Evolutionary conservation across 768 basidiomycete species (phyloP), one percentile per base, ranked within the genome.

Genomic region (Russula ochroleuca): DNA sequence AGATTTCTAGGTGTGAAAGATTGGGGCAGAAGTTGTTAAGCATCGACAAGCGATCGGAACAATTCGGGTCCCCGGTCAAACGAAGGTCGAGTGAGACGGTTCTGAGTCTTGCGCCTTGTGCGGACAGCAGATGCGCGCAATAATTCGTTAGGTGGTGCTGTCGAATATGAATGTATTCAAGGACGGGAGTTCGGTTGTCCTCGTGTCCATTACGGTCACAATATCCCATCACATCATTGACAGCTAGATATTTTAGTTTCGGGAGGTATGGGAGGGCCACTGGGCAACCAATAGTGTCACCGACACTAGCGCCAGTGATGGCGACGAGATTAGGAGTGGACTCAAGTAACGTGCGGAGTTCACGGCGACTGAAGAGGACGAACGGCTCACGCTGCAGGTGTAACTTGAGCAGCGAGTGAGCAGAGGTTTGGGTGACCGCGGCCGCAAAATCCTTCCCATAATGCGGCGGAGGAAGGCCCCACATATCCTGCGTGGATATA

Each of bases 381-480:
- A 17, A 14, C 19, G 64, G 53, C 23, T 38, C n/a, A 3, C 13
- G 33, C 35, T 61, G 31, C 8, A 65, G n/a, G 35, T 56, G 43
- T 35, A 65, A 33, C 40, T 56, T 51, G 53, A 51, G 49, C 38
- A 65, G 54, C 21, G 64, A 65, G 19, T 17, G 54, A 13, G 64
- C 59, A 6, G 13, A 51, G 53, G 25, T 65, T 23, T 49, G 38
- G 21, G 33, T 61, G 31, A 61, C 10, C 5, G 49, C 9, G 9
- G 59, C 23, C 8, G 64, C 64, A 14, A 65, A 65, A 19, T 61
- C 47, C 23, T 31, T 61, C 47, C 64, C 64, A 57, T 65, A 65
- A 57, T 65, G 21, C 14, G 64, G 64, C 54, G 37, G 0, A 14
- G 38, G 59, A 7, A 61, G 59, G 23, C 53, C 48, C 23, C 21